phyloP scores from a whole-genome alignment of 306 rosid genomes.

The Arachis stenosperma region DNA sequence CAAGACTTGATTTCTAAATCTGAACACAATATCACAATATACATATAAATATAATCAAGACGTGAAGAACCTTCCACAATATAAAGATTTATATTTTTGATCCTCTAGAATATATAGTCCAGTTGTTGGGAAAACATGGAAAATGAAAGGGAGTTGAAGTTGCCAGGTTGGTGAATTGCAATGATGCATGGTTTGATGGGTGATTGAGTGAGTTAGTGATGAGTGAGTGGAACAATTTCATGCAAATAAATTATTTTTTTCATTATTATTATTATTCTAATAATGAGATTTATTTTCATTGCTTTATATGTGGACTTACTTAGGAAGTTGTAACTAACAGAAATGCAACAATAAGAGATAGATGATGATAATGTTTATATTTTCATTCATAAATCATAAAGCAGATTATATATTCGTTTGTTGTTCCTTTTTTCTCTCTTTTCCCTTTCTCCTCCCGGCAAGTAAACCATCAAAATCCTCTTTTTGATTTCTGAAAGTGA shows the following conservation, averaged over 20 bases:
- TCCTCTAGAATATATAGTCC: background rate
- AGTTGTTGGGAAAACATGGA: slow-evolving; percentile 35
- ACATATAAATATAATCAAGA: background rate
- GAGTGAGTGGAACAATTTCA: slow-evolving; percentile 27
- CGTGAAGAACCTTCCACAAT: background rate
- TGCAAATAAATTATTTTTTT: background rate
- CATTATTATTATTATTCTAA: too few species aligned
- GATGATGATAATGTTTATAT: background rate
- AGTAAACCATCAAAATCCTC: slow-evolving; percentile 44
- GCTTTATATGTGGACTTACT: slow-evolving; percentile 38
- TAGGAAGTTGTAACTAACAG: slow-evolving; percentile 39
- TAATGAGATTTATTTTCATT: slow-evolving; percentile 3
- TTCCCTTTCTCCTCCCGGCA: slow-evolving; percentile 50
- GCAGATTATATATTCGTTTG: slow-evolving; percentile 4
- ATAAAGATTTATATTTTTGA: slow-evolving; percentile 16
- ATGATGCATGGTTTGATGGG: slow-evolving; percentile 37
- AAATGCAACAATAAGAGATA: slow-evolving; percentile 16
- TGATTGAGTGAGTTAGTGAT: slow-evolving; percentile 18
- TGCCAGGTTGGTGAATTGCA: slow-evolving; percentile 45
- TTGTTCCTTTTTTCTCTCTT: slow-evolving; percentile 18
- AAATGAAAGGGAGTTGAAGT: slow-evolving; percentile 30
- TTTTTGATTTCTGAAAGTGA: slow-evolving; percentile 33
- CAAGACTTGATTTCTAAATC: slow-evolving; percentile 13
- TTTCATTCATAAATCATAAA: slow-evolving; percentile 24
- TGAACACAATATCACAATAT: background rate